Percentiles rank a stretch among this genome's conserved stretches.
These are phyloP conservation scores for Combretum micranthum DNA, from an alignment of 345 rosid genomes.

Conservation along the genomic window DNA sequence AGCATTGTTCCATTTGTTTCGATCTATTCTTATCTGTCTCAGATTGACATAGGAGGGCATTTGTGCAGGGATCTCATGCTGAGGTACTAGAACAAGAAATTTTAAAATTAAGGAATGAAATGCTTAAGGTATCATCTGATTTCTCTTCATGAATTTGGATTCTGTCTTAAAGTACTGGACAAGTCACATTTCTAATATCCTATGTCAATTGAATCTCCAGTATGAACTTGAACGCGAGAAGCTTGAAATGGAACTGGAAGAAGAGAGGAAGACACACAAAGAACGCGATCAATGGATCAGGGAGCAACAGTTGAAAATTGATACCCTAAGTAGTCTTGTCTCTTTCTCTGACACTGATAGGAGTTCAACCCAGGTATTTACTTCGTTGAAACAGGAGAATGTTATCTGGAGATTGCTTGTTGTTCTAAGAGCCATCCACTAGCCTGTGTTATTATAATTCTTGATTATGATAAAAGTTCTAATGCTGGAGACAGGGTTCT, in stretches of 20 bases:
- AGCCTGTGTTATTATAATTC: not conserved
- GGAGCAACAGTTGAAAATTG: constrained; percentile 67
- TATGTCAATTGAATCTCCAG: constrained; percentile 30
- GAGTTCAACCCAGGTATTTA: constrained; percentile 54
- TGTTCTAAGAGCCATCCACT: no score
- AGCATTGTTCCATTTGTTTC: not conserved
- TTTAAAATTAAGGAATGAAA: constrained; percentile 75
- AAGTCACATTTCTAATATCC: not conserved
- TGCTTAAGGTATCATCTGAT: constrained; percentile 63
- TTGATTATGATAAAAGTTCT: not conserved
- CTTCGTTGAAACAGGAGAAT: not conserved
- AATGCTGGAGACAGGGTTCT: constrained; percentile 21
- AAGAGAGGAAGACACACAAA: constrained; percentile 71
- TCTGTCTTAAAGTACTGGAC: not conserved
- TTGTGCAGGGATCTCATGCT: constrained; percentile 78
- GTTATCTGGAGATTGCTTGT: no score
- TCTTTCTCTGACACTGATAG: constrained; percentile 36
- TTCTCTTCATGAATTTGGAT: constrained; percentile 1
- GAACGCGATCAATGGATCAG: constrained; percentile 56
- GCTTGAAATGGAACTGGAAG: constrained; percentile 76
- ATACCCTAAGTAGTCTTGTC: constrained; percentile 43
- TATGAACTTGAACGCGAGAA: constrained; percentile 86
- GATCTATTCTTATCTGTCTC: not conserved
- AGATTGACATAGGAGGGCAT: constrained; percentile 9
- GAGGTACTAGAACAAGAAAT: constrained; percentile 90